phyloP scores from a whole-genome alignment of 371 early-diverging fungal species.

The Apophysomyces elegans region DNA sequence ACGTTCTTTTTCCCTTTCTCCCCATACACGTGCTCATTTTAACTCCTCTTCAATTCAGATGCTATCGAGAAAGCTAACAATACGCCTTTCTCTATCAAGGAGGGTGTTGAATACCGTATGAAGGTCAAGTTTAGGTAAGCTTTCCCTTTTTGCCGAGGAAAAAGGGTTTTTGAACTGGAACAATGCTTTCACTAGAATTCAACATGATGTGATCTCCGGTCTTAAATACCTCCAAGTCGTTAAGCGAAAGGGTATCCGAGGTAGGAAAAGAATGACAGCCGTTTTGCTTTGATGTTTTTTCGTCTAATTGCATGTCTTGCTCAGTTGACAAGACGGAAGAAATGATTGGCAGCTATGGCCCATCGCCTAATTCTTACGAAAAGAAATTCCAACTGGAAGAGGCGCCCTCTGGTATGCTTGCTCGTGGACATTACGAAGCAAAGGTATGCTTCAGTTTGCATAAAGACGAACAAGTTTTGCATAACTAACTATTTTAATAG shows the following conservation, averaged over 20 bases:
- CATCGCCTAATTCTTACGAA: slow-evolving; percentile 74
- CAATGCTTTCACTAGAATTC: slow-evolving; percentile 60
- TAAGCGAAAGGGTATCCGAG: slow-evolving; percentile 83
- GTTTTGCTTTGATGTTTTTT: too few species aligned
- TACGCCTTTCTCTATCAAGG: slow-evolving; percentile 89
- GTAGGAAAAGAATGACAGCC: slow-evolving; percentile 34
- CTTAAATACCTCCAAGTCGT: slow-evolving; percentile 93
- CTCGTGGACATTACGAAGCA: slow-evolving; percentile 89
- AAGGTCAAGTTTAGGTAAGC: slow-evolving; percentile 86
- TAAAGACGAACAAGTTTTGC: neutral
- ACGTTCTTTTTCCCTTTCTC: slow-evolving; percentile 18
- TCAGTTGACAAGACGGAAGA: slow-evolving; percentile 91
- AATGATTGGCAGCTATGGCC: slow-evolving; percentile 97
- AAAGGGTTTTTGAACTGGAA: neutral
- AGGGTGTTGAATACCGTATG: slow-evolving; percentile 92
- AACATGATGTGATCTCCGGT: slow-evolving; percentile 95
- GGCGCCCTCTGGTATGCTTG: slow-evolving; percentile 91
- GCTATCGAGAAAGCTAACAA: slow-evolving; percentile 67
- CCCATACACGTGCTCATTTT: slow-evolving; percentile 10
- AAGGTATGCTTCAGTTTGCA: slow-evolving; percentile 45
- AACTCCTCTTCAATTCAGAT: slow-evolving; percentile 26
- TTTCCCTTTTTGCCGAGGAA: neutral
- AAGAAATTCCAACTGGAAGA: slow-evolving; percentile 85
- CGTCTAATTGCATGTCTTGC: neutral
- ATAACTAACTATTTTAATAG: slow-evolving; percentile 18